These are phyloP conservation scores for Isoetes taiwanensis DNA, from an alignment of 75 land plant genomes.

Conservation along the genomic window DNA sequence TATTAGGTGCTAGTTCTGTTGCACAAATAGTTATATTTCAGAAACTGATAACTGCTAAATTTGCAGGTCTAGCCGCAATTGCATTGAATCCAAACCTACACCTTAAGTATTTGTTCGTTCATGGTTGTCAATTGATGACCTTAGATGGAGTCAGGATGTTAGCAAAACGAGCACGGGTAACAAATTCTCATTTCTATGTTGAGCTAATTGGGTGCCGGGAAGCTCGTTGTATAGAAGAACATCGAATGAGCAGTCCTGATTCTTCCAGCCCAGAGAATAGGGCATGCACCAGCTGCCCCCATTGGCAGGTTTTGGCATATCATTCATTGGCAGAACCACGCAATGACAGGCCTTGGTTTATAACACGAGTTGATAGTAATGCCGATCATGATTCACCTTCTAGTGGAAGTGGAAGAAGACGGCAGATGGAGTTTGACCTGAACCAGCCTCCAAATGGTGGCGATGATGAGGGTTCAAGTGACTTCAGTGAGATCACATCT, in stretches of 20 bases:
- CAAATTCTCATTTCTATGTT: background rate
- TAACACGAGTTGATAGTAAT: no score
- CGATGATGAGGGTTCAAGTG: no score
- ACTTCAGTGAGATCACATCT: no score
- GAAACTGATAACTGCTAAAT: background rate
- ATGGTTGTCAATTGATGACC: slow-evolving; percentile 15
- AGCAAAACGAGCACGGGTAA: slow-evolving; percentile 12
- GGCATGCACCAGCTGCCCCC: background rate
- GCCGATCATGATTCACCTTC: no score
- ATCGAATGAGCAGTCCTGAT: background rate
- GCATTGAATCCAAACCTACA: slow-evolving; percentile 6
- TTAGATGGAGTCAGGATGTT: slow-evolving; percentile 7
- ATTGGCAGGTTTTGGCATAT: slow-evolving; percentile 19
- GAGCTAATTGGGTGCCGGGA: slow-evolving; percentile 7
- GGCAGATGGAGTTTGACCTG: no score
- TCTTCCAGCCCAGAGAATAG: background rate
- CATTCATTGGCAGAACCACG: slow-evolving; percentile 10
- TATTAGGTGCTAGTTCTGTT: background rate
- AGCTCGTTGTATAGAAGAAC: slow-evolving; percentile 10
- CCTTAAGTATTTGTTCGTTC: slow-evolving; percentile 15
- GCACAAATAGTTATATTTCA: background rate
- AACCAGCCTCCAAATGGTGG: no score
- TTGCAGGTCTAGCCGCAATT: slow-evolving; percentile 15
- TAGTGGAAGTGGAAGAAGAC: no score
- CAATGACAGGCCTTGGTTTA: slow-evolving; percentile 10